Evolutionary conservation across 495 filamentous ascomycete genomes (phyloP).

Genomic region (Beverwykella pulmonaria): DNA sequence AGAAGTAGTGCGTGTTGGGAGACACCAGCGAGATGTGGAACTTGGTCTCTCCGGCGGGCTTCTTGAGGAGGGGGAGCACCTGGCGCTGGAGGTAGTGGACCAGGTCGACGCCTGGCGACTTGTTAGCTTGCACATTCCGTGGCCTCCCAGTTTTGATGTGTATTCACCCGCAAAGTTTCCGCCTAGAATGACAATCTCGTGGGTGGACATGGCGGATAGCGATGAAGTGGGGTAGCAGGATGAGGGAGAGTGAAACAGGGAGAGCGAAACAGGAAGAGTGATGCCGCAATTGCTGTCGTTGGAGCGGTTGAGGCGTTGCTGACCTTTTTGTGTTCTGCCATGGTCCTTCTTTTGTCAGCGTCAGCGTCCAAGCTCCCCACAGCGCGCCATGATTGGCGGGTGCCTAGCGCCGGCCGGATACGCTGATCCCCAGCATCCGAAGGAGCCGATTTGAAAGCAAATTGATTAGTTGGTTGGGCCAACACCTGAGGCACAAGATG

Average conservation of each 20-base stretch:
- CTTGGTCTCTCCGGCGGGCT: conserved; percentile 27
- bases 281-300: no score
- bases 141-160: no score
- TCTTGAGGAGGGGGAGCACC: conserved; percentile 42
- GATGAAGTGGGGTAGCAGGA: neutral
- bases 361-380: neutral
- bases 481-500: no score
- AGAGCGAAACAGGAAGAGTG: no score
- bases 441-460: no score
- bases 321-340: neutral
- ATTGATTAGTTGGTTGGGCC: no score
- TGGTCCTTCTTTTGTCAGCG: neutral
- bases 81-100: conserved; percentile 61
- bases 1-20: conserved; percentile 47
- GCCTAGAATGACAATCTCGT: conserved; percentile 62
- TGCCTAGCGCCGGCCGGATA: neutral
- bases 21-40: conserved; percentile 48
- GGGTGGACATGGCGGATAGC: neutral
- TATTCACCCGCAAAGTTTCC: conserved; percentile 60
- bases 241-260: no score
- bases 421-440: neutral
- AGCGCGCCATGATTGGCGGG: neutral
- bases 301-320: neutral
- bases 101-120: conserved; percentile 55
- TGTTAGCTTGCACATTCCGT: no score